Conservation (phyloP, 2,329 filamentous ascomycete species). For the Aureobasidium sp. region DNA sequence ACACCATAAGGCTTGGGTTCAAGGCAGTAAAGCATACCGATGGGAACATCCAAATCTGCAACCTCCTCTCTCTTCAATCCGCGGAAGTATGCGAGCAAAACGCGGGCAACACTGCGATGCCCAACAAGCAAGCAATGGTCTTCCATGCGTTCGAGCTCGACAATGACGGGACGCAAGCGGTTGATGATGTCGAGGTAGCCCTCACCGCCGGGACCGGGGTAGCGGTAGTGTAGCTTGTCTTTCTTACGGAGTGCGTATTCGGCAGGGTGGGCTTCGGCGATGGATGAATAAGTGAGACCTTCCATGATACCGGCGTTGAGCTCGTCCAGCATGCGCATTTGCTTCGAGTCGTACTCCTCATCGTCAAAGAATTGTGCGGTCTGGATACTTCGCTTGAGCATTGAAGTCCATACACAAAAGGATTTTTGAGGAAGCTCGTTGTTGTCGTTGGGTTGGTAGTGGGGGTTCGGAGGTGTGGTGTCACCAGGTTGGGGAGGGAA, state of each 20-base stretch:
- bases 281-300: conserved; percentile 89
- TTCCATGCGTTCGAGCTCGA: conserved; percentile 93
- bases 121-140: conserved; percentile 90
- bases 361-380: conserved; percentile 89
- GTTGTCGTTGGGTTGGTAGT: conserved; percentile 50
- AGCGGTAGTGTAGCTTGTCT: conserved; percentile 94
- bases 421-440: conserved; percentile 30
- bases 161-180: conserved; percentile 86
- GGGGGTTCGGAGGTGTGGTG: conserved; percentile 88
- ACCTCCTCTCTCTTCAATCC: conserved; percentile 85
- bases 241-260: conserved; percentile 72
- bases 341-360: conserved; percentile 92
- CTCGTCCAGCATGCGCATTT: conserved; percentile 97
- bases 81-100: conserved; percentile 94
- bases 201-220: conserved; percentile 72
- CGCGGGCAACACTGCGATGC: conserved; percentile 84
- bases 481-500: conserved; percentile 90
- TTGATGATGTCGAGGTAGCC: conserved; percentile 97
- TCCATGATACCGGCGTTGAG: conserved; percentile 90
- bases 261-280: conserved; percentile 65
- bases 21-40: conserved; percentile 89
- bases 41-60: conserved; percentile 84
- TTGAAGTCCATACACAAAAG: conserved; percentile 96
- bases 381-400: conserved; percentile 83
- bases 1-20: conserved; percentile 98